Evolutionary conservation across 495 filamentous ascomycete species (phyloP).

Genomic region (Achaetomiella virescens): DNA sequence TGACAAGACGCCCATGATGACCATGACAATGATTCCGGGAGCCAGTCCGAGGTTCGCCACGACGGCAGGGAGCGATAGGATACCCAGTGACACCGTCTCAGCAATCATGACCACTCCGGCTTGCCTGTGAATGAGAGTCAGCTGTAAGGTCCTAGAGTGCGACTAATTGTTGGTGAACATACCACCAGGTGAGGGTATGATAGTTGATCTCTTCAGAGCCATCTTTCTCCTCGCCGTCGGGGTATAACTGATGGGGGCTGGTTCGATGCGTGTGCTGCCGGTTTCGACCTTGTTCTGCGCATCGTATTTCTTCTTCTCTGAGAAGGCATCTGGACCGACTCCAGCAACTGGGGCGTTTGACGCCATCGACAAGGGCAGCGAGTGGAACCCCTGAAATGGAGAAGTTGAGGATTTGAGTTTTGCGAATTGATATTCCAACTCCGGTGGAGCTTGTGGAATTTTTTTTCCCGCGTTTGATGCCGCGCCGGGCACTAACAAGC

Average conservation of each 20-base stretch:
- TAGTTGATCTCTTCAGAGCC: slow-evolving; percentile 14
- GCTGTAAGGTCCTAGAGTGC: background rate
- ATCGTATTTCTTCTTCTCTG: slow-evolving; percentile 2
- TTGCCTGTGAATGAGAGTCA: slow-evolving; percentile 13
- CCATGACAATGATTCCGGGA: slow-evolving; percentile 10
- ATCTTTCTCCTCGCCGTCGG: background rate
- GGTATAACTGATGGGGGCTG: background rate
- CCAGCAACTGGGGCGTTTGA: slow-evolving; percentile 2
- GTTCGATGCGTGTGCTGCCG: background rate
- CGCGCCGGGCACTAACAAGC: background rate
- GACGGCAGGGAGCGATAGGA: slow-evolving; percentile 18
- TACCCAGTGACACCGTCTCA: slow-evolving; percentile 19
- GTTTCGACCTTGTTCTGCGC: background rate
- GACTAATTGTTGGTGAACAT: background rate
- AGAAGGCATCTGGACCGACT: background rate
- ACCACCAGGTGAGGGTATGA: slow-evolving; percentile 19
- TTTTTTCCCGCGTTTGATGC: slow-evolving; percentile 2
- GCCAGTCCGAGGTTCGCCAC: slow-evolving; percentile 15
- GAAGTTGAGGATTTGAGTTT: background rate
- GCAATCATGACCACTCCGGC: slow-evolving; percentile 18
- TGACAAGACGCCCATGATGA: slow-evolving; percentile 13
- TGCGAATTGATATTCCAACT: background rate
- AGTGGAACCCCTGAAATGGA: background rate
- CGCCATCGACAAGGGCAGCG: background rate
- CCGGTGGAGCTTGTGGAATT: background rate